Percentiles rank a stretch among this genome's conserved stretches.
Evolutionary conservation across 805 yeast species (phyloP).

Genomic region (Saccharomycopsis olivae): DNA sequence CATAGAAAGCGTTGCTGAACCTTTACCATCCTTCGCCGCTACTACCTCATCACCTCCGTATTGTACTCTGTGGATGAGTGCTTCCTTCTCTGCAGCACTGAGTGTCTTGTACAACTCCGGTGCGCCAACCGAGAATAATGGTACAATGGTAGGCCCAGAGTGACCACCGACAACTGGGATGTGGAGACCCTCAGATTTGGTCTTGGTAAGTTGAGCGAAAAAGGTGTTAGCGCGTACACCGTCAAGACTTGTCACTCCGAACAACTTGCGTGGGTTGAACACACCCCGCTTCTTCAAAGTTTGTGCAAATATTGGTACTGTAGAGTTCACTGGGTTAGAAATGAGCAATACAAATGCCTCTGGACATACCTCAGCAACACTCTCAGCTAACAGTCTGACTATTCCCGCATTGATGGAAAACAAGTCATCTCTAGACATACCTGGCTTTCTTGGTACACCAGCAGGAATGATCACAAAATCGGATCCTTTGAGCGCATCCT

Average conservation of each 20-base stretch:
- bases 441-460: conserved; percentile 90
- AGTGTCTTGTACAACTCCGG: conserved; percentile 23
- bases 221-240: conserved; percentile 81
- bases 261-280: conserved; percentile 59
- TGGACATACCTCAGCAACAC: conserved; percentile 63
- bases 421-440: conserved; percentile 87
- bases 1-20: conserved; percentile 94
- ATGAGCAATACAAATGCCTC: conserved; percentile 71
- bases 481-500: conserved; percentile 16
- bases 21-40: conserved; percentile 87
- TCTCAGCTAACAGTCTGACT: conserved; percentile 61
- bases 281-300: conserved; percentile 57
- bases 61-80: conserved; percentile 80
- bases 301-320: conserved; percentile 83
- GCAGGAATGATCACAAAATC: conserved; percentile 47
- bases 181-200: conserved; percentile 35
- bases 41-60: conserved; percentile 97
- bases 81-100: conserved; percentile 33
- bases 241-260: conserved; percentile 88
- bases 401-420: conserved; percentile 79
- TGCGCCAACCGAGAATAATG: conserved; percentile 47
- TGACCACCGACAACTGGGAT: conserved; percentile 89
- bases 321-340: conserved; percentile 90
- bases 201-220: conserved; percentile 41
- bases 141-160: conserved; percentile 91